Base-by-base conservation (phyloP, 257 asterid species). In the Striga asiatica region DNA sequence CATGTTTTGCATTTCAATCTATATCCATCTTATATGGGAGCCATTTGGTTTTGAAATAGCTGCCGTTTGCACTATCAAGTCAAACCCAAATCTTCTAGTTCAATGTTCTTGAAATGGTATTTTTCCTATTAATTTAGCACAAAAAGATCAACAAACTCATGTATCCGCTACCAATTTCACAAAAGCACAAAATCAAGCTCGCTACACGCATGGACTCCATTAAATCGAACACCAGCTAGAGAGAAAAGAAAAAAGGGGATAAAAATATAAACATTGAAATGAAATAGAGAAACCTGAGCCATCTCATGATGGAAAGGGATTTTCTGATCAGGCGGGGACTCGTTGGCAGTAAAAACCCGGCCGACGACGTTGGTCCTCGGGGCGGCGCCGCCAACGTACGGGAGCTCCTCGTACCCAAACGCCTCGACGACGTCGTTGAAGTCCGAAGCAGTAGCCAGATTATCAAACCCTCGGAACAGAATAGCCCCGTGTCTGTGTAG, bases 341-440 rank as follows among this genome's bases (percentile, higher is more conserved):
- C 95, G 20, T 89, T 89, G 42, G 98, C 86, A 0, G 94, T 89
- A 50, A 76, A 89, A 50, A 89, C 98, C 46, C 96, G 84, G 38
- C 94, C 96, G 21, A 81, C 78, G 25, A 89, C 83, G 50, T 70
- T 86, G 1, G 75, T 83, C 67, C 96, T 64, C 17, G 96, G 94
- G 55, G 98, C 94, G 19, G 79, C 93, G 35, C 96, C 94, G 61
- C 98, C 96, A 14, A 89, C 81, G 6, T 86, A 89, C 22, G 95
- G 96, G 76, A 86, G 68, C 60, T 89, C 96, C 21, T 80, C 82
- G 61, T 76, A 83, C 19, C 82, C 95, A 11, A 89, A 86, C 37
- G 92, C 91, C 65, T 83, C 98, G 16, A 89, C 96, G 45, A 75
- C 81, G 65, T 78, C 74, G 64, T 86, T 86, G 81, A 89, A 89